These are phyloP conservation scores for Tolypocladium cylindrosporum DNA, from an alignment of 2,329 filamentous ascomycete species.

Conservation along the genomic window DNA sequence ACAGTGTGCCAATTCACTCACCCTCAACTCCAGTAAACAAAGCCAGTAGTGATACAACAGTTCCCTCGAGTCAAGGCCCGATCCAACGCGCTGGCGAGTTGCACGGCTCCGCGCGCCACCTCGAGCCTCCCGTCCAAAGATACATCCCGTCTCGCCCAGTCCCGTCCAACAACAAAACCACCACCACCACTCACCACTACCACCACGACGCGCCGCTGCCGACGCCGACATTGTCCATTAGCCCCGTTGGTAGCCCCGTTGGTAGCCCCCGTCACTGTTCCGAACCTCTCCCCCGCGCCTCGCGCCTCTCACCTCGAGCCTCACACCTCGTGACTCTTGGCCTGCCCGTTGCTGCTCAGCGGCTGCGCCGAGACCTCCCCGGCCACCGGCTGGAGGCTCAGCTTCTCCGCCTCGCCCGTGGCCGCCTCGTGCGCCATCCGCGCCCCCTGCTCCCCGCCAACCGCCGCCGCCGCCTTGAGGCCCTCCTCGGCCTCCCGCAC, in stretches of 20 bases:
- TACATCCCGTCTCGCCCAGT: not conserved
- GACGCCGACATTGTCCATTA: not conserved
- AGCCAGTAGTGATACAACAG: not conserved
- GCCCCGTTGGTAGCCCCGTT: not conserved
- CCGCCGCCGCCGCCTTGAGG: conserved; percentile 44
- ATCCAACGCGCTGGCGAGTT: not conserved
- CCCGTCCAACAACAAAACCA: not conserved
- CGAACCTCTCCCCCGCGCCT: not conserved
- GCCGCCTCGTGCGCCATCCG: conserved; percentile 35
- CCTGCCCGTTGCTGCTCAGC: conserved; percentile 41
- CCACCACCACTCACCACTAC: not conserved
- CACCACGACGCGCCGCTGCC: not conserved
- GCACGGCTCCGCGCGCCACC: not conserved
- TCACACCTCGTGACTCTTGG: conserved; percentile 49
- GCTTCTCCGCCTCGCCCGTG: conserved; percentile 36
- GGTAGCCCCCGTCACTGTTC: not conserved
- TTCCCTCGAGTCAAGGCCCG: not conserved
- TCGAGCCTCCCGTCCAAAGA: not conserved
- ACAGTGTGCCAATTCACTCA: not conserved
- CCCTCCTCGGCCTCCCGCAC: conserved; percentile 74
- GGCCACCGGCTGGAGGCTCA: conserved; percentile 41
- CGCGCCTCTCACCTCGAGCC: not conserved
- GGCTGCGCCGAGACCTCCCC: conserved; percentile 38
- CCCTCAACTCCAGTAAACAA: not conserved
- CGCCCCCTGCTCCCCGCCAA: conserved; percentile 39